Base-by-base conservation (phyloP, 371 early-diverging fungal species). In the Capillidium heterosporum region DNA sequence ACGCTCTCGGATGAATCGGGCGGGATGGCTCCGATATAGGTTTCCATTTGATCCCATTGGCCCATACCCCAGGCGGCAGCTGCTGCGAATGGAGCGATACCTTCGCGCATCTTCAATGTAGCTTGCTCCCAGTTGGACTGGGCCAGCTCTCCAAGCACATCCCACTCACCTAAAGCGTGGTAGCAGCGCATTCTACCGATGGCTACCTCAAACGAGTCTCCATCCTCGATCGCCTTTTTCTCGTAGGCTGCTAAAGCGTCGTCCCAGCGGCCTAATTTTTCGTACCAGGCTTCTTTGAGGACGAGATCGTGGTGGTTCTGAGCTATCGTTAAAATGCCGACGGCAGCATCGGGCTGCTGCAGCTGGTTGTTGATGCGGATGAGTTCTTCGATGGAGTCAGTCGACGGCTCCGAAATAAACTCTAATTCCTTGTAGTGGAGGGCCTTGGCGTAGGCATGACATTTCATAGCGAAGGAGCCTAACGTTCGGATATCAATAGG, bases 401-500 rank as follows among this genome's bases (percentile, higher is more conserved):
- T 80, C 0, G 82, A 73, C 24, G 91, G 85, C 42, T 89, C 86
- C 2, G 81, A 71, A 32, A 86, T 73, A 70, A 94, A 98, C 68
- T 96, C 95, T 15, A 89, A 78, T 69, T 98, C 98, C 61, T 92
- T 94, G 73, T 95, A 96, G 62, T 95, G 95, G 59, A 97, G 67
- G 29, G 89, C 89, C 69, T 95, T 95, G 47, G 96, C 94, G 65
- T 84, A 89, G 0, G 96, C 93, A 61, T 96, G 94, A 61, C 94
- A 95, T 57, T 84, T 86, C 56, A 81, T 80, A 5, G 98, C 96
- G 62, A 89, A 95, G 23, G 70, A 71, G 10, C 93, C 95, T 27
- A 97, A 70, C 0, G 85, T 87, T 39, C 87, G 78, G 47, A 94
- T 84, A 59, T 91, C 90, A 50, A 96, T 94, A 0, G 95, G 94